Percentiles rank a stretch among this genome's conserved stretches.
These are phyloP conservation scores for Melastoma candidum DNA, from an alignment of 441 rosid genomes.

Conservation along the genomic window DNA sequence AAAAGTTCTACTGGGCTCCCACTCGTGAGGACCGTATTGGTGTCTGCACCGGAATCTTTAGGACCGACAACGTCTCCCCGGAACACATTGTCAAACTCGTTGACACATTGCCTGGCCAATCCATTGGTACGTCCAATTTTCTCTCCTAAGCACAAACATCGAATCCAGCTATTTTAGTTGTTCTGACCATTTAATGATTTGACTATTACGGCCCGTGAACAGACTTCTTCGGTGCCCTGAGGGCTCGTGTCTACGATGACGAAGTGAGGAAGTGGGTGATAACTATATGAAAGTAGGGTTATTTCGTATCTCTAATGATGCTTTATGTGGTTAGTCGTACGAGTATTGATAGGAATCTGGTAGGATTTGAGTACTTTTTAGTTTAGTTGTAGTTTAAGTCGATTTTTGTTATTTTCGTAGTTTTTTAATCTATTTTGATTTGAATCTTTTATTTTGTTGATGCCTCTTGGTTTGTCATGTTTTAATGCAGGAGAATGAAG, in stretches of 20 bases:
- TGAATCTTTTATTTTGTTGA: no score
- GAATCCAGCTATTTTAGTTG: not conserved
- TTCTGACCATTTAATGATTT: not conserved
- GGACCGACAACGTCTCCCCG: not conserved
- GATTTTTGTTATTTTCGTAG: no score
- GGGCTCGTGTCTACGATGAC: constrained; percentile 7
- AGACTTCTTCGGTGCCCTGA: constrained; percentile 6
- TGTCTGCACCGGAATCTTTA: constrained; percentile 5
- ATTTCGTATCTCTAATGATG: no score
- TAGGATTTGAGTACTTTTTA: no score
- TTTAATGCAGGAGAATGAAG: no score
- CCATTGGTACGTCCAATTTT: constrained; percentile 5
- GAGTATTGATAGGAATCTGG: no score
- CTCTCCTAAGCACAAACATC: not conserved
- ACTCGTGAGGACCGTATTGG: constrained; percentile 7
- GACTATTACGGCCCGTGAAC: not conserved
- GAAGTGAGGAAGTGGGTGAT: constrained; percentile 9
- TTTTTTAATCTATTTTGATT: no score
- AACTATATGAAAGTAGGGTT: no score
- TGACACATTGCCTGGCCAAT: constrained; percentile 6
- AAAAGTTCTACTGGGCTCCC: constrained; percentile 9
- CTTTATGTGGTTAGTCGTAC: no score
- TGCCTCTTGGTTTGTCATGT: no score
- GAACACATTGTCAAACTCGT: constrained; percentile 2
- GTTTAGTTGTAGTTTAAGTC: no score